Evolutionary conservation across 163 green algal species (phyloP).

Genomic region (Coccomyxa subellipsoidea): DNA sequence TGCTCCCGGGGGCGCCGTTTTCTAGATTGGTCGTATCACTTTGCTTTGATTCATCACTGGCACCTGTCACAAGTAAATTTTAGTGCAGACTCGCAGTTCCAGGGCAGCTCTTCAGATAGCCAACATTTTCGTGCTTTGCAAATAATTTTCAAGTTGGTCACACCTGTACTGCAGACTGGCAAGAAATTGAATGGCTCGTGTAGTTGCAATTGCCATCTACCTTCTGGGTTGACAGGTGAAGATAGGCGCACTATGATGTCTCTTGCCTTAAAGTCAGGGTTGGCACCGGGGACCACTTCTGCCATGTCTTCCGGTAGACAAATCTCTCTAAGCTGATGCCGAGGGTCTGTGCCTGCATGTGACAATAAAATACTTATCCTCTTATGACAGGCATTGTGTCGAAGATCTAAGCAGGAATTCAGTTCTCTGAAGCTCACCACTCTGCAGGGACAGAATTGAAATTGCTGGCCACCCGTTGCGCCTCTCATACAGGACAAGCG

Average conservation of each 20-base stretch:
- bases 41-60: background rate
- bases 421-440: background rate
- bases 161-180: background rate
- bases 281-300: background rate
- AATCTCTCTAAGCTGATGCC: background rate
- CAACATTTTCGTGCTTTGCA: too few relatives aligned
- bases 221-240: background rate
- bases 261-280: background rate
- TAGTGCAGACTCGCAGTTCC: too few relatives aligned
- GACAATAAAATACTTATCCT: background rate
- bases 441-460: background rate
- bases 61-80: background rate
- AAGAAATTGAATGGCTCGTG: background rate
- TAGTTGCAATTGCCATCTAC: background rate
- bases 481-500: background rate
- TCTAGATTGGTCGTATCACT: background rate
- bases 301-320: background rate
- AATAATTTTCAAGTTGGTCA: background rate
- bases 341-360: background rate
- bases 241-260: background rate
- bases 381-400: background rate
- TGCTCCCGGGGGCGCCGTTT: background rate
- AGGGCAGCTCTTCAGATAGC: too few relatives aligned
- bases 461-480: background rate
- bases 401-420: too few relatives aligned